phyloP scores from a whole-genome alignment of 139 green algal genomes.

The Nannochloris sp. region DNA sequence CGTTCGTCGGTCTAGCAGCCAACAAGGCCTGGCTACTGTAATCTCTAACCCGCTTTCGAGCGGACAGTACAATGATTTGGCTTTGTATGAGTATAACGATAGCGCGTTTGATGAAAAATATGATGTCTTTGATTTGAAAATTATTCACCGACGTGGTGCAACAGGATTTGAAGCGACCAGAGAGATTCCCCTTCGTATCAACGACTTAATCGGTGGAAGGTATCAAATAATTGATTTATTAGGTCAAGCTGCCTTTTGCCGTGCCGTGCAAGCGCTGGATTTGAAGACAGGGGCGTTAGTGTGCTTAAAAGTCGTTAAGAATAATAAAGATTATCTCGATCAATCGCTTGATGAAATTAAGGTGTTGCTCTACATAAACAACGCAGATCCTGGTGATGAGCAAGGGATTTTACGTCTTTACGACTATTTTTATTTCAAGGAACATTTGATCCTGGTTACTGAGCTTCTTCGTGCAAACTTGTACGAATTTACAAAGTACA shows the following conservation, averaged over 20 bases:
- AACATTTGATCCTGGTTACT: constrained; percentile 95
- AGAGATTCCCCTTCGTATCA: constrained; percentile 75
- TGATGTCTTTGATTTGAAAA: constrained; percentile 64
- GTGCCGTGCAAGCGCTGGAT: constrained; percentile 90
- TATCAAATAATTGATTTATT: constrained; percentile 91
- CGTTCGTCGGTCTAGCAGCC: background rate
- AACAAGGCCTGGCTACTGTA: background rate
- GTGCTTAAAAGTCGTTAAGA: constrained; percentile 98
- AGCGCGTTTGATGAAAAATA: constrained; percentile 53
- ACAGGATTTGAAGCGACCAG: constrained; percentile 93
- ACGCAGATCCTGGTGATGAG: constrained; percentile 78
- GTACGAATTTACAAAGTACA: constrained; percentile 97
- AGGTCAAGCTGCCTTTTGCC: constrained; percentile 87
- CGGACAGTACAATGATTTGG: background rate
- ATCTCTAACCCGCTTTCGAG: background rate
- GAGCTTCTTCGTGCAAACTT: constrained; percentile 96
- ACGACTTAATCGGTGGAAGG: constrained; percentile 82
- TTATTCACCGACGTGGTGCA: constrained; percentile 49
- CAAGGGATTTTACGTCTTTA: constrained; percentile 83
- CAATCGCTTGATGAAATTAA: constrained; percentile 97
- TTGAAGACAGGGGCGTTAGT: constrained; percentile 75
- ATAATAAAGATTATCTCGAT: constrained; percentile 98
- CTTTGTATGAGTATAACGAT: constrained; percentile 34
- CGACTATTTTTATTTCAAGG: constrained; percentile 97
- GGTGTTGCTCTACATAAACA: constrained; percentile 83